Evolutionary conservation across 805 yeast species (phyloP).

Genomic region (Saccharomyces cerevisiae): DNA sequence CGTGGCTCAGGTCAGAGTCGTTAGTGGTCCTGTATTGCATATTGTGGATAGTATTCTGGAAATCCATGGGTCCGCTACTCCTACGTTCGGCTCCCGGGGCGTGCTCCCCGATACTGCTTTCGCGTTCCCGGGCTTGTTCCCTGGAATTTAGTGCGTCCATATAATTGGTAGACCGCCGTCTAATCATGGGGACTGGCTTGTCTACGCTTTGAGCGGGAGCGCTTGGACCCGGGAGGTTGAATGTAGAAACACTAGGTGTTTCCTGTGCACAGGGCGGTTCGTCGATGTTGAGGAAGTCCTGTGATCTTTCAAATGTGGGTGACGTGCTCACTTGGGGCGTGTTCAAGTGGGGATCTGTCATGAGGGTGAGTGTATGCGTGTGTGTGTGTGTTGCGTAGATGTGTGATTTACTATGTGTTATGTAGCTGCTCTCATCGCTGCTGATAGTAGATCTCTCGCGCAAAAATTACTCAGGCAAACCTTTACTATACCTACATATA

Average conservation of each 20-base stretch:
- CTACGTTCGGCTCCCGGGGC: neutral
- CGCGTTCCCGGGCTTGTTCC: neutral
- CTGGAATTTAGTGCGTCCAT: conserved; percentile 10
- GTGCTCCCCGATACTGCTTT: neutral
- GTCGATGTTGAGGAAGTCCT: conserved; percentile 16
- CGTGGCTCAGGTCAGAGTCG: neutral
- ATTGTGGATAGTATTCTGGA: conserved; percentile 10
- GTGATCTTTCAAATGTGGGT: conserved; percentile 3
- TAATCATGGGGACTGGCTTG: conserved; percentile 2
- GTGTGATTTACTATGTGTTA: neutral
- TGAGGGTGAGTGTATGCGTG: neutral
- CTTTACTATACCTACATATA: neutral
- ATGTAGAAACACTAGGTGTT: conserved; percentile 12
- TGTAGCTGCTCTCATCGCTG: neutral
- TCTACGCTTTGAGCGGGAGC: neutral
- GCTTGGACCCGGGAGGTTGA: conserved; percentile 1
- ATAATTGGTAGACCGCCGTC: conserved; percentile 18
- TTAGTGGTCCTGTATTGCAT: conserved; percentile 8
- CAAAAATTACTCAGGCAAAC: neutral
- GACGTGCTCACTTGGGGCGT: neutral
- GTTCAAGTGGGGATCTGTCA: neutral
- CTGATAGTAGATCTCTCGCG: neutral
- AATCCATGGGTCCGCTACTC: conserved; percentile 7
- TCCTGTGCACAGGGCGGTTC: conserved; percentile 18
- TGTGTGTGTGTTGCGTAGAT: neutral